Base-by-base conservation (phyloP, 768 basidiomycete species). In the Tylopilus cervinicoccineus region DNA sequence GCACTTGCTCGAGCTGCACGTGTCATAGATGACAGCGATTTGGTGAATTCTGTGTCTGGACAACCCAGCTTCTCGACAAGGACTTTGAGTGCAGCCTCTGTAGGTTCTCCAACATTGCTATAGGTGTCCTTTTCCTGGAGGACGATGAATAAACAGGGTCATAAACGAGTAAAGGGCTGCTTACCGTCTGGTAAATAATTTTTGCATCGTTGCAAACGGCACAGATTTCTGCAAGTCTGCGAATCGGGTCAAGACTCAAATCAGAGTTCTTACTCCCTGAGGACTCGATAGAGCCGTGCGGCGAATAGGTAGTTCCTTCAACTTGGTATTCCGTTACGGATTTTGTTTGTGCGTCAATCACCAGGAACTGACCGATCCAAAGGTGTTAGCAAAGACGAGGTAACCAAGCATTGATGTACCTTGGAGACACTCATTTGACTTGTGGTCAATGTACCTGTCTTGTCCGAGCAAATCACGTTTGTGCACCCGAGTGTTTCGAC, bases 401-500 rank as follows among this genome's bases (percentile, higher is more conserved):
- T 32, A 37, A 29, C 4, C 3, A 24, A 8, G 1, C 20, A 32
- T 26, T 38, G 31, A 69, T 75, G 47, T 66, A 89, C 86, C 69
- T 75, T 80, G 27, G 90, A 86, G 20, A 97, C 90, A 59, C 91
- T 89, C 95, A 98, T 98, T 65, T 98, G 95, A 69, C 92, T 96
- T 13, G 93, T 96, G 10, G 93, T 96, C 61, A 96, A 63, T 28
- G 93, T 94, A 41, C 94, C 94, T 22, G 95, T 99, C 77, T 99
- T 99, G 72, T 99, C 95, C 4, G 93, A 94, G 68, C 95, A 99
- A 57, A 99, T 98, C 41, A 99, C 93, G 64, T 96, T 97, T 36
- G 94, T 96, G 73, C 93, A 94, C 1, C 95, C 95, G 7, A 99
- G 76, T 32, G 95, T 98, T 72, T 99, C 95, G 27, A 99, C 96